phyloP scores from a whole-genome alignment of 176 grass and related monocot species.

The Raddia guianensis region DNA sequence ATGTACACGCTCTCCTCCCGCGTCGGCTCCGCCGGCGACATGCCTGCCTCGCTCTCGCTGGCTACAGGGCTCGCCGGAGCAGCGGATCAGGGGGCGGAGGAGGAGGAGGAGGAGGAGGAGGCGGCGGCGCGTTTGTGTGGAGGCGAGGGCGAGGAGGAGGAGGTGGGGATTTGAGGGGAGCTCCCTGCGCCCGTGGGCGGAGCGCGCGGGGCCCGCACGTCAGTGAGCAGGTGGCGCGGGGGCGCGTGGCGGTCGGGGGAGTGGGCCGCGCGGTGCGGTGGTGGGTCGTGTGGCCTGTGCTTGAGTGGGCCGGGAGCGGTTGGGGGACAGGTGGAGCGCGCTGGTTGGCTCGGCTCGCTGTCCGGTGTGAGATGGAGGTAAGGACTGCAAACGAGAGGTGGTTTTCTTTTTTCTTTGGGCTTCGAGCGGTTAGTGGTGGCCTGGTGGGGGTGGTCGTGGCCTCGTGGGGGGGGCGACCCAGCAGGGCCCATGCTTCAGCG shows the following conservation, averaged over 20 bases:
- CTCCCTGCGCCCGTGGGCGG: not conserved
- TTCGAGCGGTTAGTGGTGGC: no score
- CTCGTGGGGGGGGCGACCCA: no score
- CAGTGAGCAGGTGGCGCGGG: not conserved
- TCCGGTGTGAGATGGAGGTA: not conserved
- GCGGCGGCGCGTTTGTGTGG: slow-evolving; percentile 27
- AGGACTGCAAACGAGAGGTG: not conserved
- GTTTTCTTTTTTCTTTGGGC: not conserved
- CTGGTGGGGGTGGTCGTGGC: no score
- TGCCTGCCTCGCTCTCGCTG: not conserved
- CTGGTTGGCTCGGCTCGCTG: not conserved
- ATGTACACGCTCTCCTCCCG: slow-evolving; percentile 90
- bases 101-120: not conserved
- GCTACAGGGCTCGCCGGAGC: not conserved
- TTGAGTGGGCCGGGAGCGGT: not conserved
- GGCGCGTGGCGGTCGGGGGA: slow-evolving; percentile 34
- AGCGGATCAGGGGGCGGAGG: slow-evolving; percentile 1
- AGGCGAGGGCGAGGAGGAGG: not conserved
- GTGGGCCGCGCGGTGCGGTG: slow-evolving; percentile 18
- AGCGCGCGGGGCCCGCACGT: slow-evolving; percentile 8
- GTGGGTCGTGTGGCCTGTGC: not conserved
- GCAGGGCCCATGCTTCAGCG: no score
- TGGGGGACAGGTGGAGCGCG: not conserved
- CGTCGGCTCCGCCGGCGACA: slow-evolving; percentile 61
- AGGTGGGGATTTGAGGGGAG: slow-evolving; percentile 44